Percentiles rank a stretch among this genome's conserved stretches.
Evolutionary conservation across 768 basidiomycete genomes (phyloP).

Genomic region (Amanita exitialis): DNA sequence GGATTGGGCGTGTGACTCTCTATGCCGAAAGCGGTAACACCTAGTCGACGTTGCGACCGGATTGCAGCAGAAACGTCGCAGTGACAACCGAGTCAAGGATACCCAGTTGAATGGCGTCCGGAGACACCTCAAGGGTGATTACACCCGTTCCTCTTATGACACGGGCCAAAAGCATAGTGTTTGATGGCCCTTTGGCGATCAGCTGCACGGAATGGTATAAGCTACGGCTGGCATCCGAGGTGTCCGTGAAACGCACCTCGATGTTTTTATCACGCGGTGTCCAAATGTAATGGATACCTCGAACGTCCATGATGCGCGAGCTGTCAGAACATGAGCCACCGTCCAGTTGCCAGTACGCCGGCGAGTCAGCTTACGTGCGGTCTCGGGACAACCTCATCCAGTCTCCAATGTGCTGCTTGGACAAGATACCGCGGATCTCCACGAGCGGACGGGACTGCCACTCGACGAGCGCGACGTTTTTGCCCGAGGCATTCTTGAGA

Average conservation of each 20-base stretch:
- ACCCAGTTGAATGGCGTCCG: slow-evolving; percentile 42
- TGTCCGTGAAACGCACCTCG: slow-evolving; percentile 31
- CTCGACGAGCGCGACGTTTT: slow-evolving; percentile 43
- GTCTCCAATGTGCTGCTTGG: slow-evolving; percentile 36
- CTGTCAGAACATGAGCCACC: slow-evolving; percentile 15
- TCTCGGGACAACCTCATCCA: slow-evolving; percentile 49
- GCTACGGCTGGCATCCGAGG: not conserved
- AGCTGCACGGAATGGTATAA: slow-evolving; percentile 13
- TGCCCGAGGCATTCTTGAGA: slow-evolving; percentile 37
- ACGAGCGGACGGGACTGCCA: slow-evolving; percentile 42
- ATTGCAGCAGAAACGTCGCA: slow-evolving; percentile 45
- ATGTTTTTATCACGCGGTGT: slow-evolving; percentile 42
- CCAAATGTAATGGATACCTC: slow-evolving; percentile 45
- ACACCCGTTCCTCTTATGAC: slow-evolving; percentile 34
- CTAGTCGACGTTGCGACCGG: slow-evolving; percentile 54
- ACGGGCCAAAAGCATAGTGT: slow-evolving; percentile 34
- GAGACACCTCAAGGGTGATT: slow-evolving; percentile 44
- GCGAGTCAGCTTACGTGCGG: slow-evolving; percentile 19
- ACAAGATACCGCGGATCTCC: slow-evolving; percentile 41
- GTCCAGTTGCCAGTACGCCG: not conserved
- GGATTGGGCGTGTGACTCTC: not conserved
- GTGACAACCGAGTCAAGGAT: slow-evolving; percentile 43
- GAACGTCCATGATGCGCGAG: slow-evolving; percentile 40
- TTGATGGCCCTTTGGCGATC: slow-evolving; percentile 25
- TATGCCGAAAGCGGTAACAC: not conserved